phyloP scores from a whole-genome alignment of 2,329 filamentous ascomycete species.

The Huntiella savannae region DNA sequence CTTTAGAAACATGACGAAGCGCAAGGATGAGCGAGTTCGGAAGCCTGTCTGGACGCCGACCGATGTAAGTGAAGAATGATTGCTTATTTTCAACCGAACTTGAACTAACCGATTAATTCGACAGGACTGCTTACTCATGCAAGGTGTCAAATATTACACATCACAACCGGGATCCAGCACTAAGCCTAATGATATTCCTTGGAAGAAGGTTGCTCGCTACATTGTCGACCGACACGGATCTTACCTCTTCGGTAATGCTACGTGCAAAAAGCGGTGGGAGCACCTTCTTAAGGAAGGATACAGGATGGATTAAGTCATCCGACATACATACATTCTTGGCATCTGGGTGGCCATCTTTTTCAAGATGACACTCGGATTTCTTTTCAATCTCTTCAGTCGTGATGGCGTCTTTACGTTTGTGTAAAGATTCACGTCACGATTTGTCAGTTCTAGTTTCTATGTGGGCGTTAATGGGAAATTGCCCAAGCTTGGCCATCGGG shows the following conservation, averaged over 20 bases:
- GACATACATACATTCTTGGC: too few relatives aligned
- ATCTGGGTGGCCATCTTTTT: not conserved
- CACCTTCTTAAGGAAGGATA: slow-evolving; percentile 18
- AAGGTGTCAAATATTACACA: too few relatives aligned
- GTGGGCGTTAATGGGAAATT: too few relatives aligned
- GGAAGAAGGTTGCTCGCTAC: slow-evolving; percentile 37
- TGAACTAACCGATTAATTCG: not conserved
- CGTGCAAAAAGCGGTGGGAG: slow-evolving; percentile 39
- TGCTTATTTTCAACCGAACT: not conserved
- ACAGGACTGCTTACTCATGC: too few relatives aligned
- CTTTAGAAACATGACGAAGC: slow-evolving; percentile 45
- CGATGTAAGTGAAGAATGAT: slow-evolving; percentile 36
- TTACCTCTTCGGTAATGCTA: slow-evolving; percentile 39
- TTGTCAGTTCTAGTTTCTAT: too few relatives aligned
- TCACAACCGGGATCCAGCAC: slow-evolving; percentile 17
- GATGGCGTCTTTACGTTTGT: too few relatives aligned
- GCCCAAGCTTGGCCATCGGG: too few relatives aligned
- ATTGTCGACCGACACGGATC: slow-evolving; percentile 32
- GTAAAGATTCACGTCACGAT: too few relatives aligned
- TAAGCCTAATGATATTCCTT: slow-evolving; percentile 22
- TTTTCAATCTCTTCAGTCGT: not conserved
- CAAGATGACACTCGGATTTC: not conserved
- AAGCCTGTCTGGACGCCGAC: slow-evolving; percentile 42
- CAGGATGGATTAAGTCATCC: too few relatives aligned
- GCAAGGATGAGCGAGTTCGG: slow-evolving; percentile 39